Evolutionary conservation across 78 protist species (phyloP).

Genomic region (Paulinella micropora): DNA sequence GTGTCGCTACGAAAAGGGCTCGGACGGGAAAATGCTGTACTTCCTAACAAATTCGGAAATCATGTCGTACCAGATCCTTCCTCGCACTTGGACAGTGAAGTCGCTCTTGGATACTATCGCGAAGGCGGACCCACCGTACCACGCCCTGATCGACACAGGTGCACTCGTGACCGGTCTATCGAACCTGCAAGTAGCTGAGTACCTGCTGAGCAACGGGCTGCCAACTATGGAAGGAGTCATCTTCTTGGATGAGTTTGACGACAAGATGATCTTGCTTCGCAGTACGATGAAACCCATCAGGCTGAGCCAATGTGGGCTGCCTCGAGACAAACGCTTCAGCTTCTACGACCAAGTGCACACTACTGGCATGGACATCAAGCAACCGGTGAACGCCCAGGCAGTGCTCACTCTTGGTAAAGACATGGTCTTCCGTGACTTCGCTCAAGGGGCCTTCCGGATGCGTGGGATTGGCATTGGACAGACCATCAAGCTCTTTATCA

Average conservation of each 20-base stretch:
- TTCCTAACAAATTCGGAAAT: neutral
- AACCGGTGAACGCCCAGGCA: conserved; percentile 46
- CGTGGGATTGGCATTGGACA: conserved; percentile 61
- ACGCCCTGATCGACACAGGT: conserved; percentile 64
- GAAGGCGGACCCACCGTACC: conserved; percentile 33
- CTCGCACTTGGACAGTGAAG: neutral
- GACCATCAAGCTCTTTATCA: conserved; percentile 36
- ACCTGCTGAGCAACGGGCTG: conserved; percentile 22
- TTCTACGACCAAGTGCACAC: conserved; percentile 69
- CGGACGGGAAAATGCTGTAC: conserved; percentile 48
- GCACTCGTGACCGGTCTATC: conserved; percentile 38
- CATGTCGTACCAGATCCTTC: neutral
- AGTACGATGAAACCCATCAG: conserved; percentile 26
- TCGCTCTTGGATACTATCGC: conserved; percentile 12
- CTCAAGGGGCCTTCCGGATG: conserved; percentile 67
- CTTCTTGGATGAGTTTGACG: conserved; percentile 40
- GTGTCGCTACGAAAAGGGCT: conserved; percentile 54
- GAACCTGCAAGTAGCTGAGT: conserved; percentile 6
- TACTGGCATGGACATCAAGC: conserved; percentile 64
- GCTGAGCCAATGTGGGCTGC: conserved; percentile 45
- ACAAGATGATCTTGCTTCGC: conserved; percentile 33
- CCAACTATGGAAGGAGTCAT: conserved; percentile 30
- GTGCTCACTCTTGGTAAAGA: conserved; percentile 64
- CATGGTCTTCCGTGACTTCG: conserved; percentile 65
- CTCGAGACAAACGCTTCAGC: conserved; percentile 37